Evolutionary conservation across 768 basidiomycete genomes (phyloP).

Genomic region (Leccinellum rugosiceps): DNA sequence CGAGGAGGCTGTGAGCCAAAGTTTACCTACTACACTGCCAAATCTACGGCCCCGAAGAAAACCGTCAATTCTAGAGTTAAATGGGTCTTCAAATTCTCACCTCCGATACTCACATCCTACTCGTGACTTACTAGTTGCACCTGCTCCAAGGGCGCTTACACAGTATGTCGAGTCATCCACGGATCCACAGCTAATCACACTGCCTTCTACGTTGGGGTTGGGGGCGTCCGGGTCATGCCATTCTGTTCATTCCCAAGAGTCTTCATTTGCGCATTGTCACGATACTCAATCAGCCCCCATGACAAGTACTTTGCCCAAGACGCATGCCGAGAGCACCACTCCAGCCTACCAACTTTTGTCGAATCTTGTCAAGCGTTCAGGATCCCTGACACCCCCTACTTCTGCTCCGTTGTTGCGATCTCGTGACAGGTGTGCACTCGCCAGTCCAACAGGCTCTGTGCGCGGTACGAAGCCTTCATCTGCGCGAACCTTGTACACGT

Average conservation of each 20-base stretch:
- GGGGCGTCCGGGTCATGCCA: constrained; percentile 38
- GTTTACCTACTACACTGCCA: constrained; percentile 40
- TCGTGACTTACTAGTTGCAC: constrained; percentile 56
- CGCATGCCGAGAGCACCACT: constrained; percentile 42
- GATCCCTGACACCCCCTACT: constrained; percentile 25
- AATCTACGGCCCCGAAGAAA: constrained; percentile 37
- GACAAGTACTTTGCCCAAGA: constrained; percentile 33
- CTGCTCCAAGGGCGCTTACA: constrained; percentile 72
- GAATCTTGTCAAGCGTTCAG: constrained; percentile 45
- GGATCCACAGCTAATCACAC: constrained; percentile 48
- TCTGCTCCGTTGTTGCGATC: constrained; percentile 32
- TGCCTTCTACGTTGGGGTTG: constrained; percentile 72
- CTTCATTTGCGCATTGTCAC: background rate
- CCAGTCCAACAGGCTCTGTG: constrained; percentile 28
- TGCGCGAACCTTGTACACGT: constrained; percentile 3
- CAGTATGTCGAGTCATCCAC: constrained; percentile 63
- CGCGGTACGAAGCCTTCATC: constrained; percentile 17
- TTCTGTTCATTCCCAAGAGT: constrained; percentile 10
- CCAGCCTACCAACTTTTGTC: constrained; percentile 64
- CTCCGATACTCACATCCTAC: constrained; percentile 51
- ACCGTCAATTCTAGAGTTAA: constrained; percentile 44
- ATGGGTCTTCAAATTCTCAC: constrained; percentile 30
- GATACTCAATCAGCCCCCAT: background rate
- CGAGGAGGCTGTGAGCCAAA: constrained; percentile 38
- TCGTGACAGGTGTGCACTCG: constrained; percentile 33